Evolutionary conservation across 2,329 filamentous ascomycete species (phyloP).

Genomic region (Colletotrichum tropicale): DNA sequence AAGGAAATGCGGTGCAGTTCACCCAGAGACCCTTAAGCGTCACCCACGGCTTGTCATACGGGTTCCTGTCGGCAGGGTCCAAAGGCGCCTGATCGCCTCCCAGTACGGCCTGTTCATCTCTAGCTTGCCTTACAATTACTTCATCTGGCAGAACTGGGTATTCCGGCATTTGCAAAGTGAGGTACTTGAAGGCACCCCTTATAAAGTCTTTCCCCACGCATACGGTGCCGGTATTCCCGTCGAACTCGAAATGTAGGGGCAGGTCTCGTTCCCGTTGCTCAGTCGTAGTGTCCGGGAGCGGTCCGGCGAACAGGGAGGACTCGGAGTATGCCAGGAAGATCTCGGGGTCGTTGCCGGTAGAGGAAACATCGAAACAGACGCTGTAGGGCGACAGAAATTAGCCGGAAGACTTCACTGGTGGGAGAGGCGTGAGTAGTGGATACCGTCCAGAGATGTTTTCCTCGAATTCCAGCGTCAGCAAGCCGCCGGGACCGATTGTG

Average conservation of each 20-base stretch:
- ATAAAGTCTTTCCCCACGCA: conserved; percentile 34
- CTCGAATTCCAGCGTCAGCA: conserved; percentile 41
- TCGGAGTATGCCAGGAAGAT: conserved; percentile 26
- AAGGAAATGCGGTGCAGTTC: conserved; percentile 44
- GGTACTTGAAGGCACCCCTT: conserved; percentile 49
- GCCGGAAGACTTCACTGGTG: background rate
- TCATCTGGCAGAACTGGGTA: conserved; percentile 32
- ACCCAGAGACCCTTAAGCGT: conserved; percentile 39
- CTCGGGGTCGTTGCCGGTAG: conserved; percentile 30
- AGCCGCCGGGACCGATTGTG: conserved; percentile 33
- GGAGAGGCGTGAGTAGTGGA: background rate
- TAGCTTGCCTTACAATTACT: background rate
- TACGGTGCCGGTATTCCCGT: conserved; percentile 29
- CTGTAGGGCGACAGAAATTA: conserved; percentile 22
- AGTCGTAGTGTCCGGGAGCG: conserved; percentile 26
- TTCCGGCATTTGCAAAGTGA: conserved; percentile 43
- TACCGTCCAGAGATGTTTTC: conserved; percentile 46
- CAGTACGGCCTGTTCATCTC: conserved; percentile 28
- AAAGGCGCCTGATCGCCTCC: background rate
- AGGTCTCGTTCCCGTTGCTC: conserved; percentile 25
- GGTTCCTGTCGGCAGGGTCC: conserved; percentile 1
- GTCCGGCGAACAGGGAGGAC: conserved; percentile 23
- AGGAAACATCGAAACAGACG: conserved; percentile 37
- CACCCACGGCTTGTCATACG: conserved; percentile 29
- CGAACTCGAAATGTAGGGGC: conserved; percentile 30